Evolutionary conservation across 768 basidiomycete genomes (phyloP), one percentile per base, ranked within the genome.

Genomic region (Udeniomyces megalosporus): DNA sequence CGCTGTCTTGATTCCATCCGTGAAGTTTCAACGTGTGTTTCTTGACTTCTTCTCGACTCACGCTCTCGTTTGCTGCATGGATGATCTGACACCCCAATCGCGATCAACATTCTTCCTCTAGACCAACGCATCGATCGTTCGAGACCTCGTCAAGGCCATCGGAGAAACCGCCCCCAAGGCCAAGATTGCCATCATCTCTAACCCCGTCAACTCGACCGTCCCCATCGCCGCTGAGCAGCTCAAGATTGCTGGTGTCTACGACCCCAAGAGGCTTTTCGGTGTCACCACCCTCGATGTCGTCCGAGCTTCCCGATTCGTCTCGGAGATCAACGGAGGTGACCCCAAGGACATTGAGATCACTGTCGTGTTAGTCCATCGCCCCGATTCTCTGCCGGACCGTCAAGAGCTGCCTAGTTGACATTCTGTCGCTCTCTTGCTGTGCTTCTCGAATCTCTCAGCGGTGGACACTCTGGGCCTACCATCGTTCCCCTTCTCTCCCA

Each of bases 131-230:
- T 90, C 90, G 51, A 99, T 99, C 73, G 86, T 96, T 62, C 84
- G 84, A 69, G 88, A 89, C 70, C 82, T 99, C 63, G 93, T 92
- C 17, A 84, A 82, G 38, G 91, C 87, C 34, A 87, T 91, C 69
- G 92, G 93, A 17, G 82, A 80, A 17, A 72, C 76, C 53, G 81
- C 82, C 47, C 93, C 93, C 64, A 91, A 90, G 71, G 95, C 95
- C 24, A 85, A 86, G 69, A 82, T 97, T 49, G 82, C 91, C 53
- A 91, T 99, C 68, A 97, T 99, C 75, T 93, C 95, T 69, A 99
- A 99, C 79, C 95, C 95, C 34, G 93, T 99, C 72, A 97, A 99
- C 81, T 96, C 93, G 47, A 96, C 95, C 44, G 93, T 97, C 44
- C 95, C 95, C 52, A 88, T 99, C 71, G 89, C 90, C 50, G 89